phyloP scores from a whole-genome alignment of 2,329 filamentous ascomycete species.

The Talaromyces islandicus region DNA sequence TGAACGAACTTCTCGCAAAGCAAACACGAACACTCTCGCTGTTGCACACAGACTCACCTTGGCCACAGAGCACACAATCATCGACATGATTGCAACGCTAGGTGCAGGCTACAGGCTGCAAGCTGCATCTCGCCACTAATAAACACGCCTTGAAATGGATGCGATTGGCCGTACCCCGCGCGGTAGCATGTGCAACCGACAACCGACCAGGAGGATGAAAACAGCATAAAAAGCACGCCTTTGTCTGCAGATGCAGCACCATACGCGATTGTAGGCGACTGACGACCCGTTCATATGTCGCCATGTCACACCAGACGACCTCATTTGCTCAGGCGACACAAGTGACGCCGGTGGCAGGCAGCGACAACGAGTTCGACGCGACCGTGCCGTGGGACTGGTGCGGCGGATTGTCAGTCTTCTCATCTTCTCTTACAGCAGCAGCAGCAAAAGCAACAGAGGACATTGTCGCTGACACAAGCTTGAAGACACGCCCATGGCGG shows the following conservation, averaged over 20 bases:
- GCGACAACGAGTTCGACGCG: conserved; percentile 7
- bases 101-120: no score
- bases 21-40: not conserved
- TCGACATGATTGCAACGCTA: not conserved
- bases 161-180: not conserved
- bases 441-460: not conserved
- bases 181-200: not conserved
- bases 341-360: conserved; percentile 3
- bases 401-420: conserved; percentile 3
- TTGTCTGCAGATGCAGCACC: not conserved
- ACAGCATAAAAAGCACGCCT: not conserved
- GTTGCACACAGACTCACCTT: no score
- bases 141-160: not conserved
- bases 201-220: not conserved
- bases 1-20: not conserved
- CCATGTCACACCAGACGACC: not conserved
- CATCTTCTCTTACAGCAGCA: not conserved
- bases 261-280: not conserved
- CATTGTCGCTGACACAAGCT: not conserved
- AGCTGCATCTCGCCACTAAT: not conserved
- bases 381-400: conserved; percentile 8
- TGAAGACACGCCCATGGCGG: conserved; percentile 7
- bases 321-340: conserved; percentile 7
- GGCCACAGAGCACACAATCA: no score
- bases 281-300: not conserved